Conservation (phyloP, 257 asterid genomes). For the Phtheirospermum japonicum region DNA sequence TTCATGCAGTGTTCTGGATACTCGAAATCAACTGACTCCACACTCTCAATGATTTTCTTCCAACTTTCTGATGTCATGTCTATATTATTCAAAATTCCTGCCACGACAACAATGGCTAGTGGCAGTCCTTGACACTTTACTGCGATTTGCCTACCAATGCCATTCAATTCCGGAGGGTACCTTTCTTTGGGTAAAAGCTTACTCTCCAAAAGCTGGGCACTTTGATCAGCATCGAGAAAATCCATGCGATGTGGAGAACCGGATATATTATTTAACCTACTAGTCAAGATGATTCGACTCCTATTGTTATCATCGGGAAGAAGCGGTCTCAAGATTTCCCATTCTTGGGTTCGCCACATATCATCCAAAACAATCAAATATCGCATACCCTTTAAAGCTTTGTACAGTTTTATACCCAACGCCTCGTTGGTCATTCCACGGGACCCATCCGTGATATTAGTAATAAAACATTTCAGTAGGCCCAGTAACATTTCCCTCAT, state of each 20-base stretch:
- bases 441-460: slow-evolving; percentile 13
- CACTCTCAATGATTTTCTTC: too few species aligned
- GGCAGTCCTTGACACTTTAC: slow-evolving; percentile 28
- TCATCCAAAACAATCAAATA: slow-evolving; percentile 32
- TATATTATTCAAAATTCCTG: slow-evolving; percentile 14
- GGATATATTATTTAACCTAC: slow-evolving; percentile 4
- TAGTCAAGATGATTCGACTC: slow-evolving; percentile 22
- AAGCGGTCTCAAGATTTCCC: slow-evolving; percentile 9
- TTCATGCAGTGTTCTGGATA: neutral
- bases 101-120: slow-evolving; percentile 26
- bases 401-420: slow-evolving; percentile 10
- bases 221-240: slow-evolving; percentile 22
- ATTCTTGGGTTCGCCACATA: slow-evolving; percentile 22
- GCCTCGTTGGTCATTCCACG: slow-evolving; percentile 8
- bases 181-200: slow-evolving; percentile 22
- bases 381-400: slow-evolving; percentile 19
- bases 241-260: slow-evolving; percentile 20
- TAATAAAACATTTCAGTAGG: slow-evolving; percentile 17
- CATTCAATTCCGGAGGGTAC: slow-evolving; percentile 8
- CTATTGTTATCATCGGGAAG: slow-evolving; percentile 20
- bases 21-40: too few species aligned
- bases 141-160: slow-evolving; percentile 18
- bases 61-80: slow-evolving; percentile 1
- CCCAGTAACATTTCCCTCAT: slow-evolving; percentile 19
- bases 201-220: slow-evolving; percentile 26